Evolutionary conservation across 2,329 filamentous ascomycete species (phyloP).

Genomic region (Aspergillus flavus): DNA sequence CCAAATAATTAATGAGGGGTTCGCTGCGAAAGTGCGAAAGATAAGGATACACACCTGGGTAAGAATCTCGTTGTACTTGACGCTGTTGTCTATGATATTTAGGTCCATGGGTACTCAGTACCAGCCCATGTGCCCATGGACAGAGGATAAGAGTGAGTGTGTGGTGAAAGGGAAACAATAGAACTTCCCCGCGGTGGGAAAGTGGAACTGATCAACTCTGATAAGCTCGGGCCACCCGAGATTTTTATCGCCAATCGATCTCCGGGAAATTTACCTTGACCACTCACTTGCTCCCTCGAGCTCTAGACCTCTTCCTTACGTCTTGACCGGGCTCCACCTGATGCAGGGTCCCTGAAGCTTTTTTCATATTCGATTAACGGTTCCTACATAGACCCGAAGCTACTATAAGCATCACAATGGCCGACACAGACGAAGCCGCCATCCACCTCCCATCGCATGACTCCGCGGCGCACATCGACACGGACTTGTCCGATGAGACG

Average conservation of each 20-base stretch:
- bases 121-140: conserved; percentile 2
- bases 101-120: neutral
- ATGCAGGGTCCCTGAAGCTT: neutral
- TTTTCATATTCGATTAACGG: neutral
- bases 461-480: conserved; percentile 50
- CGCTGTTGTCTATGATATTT: neutral
- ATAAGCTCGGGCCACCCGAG: conserved; percentile 17
- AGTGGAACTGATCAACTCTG: conserved; percentile 11
- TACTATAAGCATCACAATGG: conserved; percentile 34
- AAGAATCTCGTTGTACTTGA: conserved; percentile 25
- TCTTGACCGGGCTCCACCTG: neutral
- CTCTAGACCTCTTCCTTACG: neutral
- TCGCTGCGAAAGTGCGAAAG: neutral
- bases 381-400: neutral
- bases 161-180: neutral
- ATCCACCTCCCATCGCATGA: conserved; percentile 35
- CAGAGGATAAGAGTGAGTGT: neutral
- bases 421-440: conserved; percentile 48
- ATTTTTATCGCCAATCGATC: conserved; percentile 18
- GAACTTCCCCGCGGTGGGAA: conserved; percentile 6
- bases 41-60: conserved; percentile 20
- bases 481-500: conserved; percentile 73
- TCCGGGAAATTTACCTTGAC: neutral
- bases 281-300: conserved; percentile 1
- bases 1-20: conserved; percentile 1